Conservation (phyloP, 352 stramenopile species). For the Phytopythium cucurbitacearum region DNA sequence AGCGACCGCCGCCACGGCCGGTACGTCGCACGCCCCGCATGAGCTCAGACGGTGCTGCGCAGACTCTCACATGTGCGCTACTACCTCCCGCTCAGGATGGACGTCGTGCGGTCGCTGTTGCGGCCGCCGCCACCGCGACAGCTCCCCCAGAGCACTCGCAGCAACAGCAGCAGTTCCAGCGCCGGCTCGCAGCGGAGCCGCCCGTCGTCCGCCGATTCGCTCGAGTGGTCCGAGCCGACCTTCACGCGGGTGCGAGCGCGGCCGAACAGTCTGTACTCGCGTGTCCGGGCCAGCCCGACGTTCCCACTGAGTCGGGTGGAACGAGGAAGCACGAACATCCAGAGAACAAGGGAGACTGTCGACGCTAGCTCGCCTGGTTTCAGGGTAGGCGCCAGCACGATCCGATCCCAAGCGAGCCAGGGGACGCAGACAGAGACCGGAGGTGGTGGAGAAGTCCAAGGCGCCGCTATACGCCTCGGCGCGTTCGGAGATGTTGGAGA, state of each 20-base stretch:
- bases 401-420: slow-evolving; percentile 16
- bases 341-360: slow-evolving; percentile 8
- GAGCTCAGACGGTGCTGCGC: not conserved
- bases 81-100: slow-evolving; percentile 14
- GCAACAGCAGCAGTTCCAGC: not conserved
- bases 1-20: slow-evolving; percentile 9
- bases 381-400: not conserved
- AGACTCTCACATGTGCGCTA: not conserved
- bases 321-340: not conserved
- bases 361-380: slow-evolving; percentile 5
- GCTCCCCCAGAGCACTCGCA: slow-evolving; percentile 3
- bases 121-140: slow-evolving; percentile 11
- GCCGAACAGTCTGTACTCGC: slow-evolving; percentile 38
- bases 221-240: slow-evolving; percentile 32
- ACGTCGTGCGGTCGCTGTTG: slow-evolving; percentile 19
- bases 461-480: slow-evolving; percentile 19
- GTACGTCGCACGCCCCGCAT: slow-evolving; percentile 4
- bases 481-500: slow-evolving; percentile 35
- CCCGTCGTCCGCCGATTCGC: not conserved
- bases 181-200: not conserved
- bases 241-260: slow-evolving; percentile 32
- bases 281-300: slow-evolving; percentile 25
- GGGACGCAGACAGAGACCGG: slow-evolving; percentile 14
- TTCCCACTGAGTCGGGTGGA: slow-evolving; percentile 21
- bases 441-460: not conserved